These are phyloP conservation scores for Camellia lanceoleosa DNA, from an alignment of 148 eudicot species.

Conservation along the genomic window DNA sequence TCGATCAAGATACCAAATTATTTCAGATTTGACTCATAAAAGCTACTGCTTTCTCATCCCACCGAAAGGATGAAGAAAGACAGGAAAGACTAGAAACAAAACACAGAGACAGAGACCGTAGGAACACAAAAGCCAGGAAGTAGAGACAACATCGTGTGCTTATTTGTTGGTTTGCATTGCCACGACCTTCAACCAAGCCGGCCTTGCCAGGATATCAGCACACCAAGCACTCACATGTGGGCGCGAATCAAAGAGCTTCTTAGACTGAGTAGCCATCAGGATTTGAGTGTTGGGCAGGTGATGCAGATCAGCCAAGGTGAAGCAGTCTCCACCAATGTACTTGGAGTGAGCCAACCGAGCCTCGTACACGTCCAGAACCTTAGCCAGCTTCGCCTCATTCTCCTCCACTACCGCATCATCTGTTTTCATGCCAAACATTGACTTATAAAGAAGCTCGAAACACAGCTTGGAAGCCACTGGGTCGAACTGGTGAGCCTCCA, in stretches of 20 bases:
- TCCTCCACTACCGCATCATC: constrained; percentile 38
- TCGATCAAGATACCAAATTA: neutral
- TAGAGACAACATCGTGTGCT: neutral
- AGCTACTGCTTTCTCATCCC: too few species aligned
- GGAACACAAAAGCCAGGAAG: neutral
- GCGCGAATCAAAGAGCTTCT: constrained; percentile 36
- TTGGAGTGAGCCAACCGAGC: constrained; percentile 42
- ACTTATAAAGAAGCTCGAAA: constrained; percentile 32
- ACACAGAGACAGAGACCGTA: neutral
- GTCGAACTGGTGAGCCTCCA: constrained; percentile 35
- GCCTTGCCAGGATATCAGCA: constrained; percentile 53
- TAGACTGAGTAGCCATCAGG: constrained; percentile 31
- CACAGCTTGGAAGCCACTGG: constrained; percentile 19
- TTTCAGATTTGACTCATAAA: neutral
- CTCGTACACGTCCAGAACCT: constrained; percentile 61
- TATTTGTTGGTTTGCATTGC: constrained; percentile 18
- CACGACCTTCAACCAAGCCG: constrained; percentile 51
- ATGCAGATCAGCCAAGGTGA: constrained; percentile 54
- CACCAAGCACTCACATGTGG: constrained; percentile 51
- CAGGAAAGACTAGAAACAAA: neutral
- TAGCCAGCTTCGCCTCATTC: constrained; percentile 32
- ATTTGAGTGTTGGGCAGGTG: constrained; percentile 41
- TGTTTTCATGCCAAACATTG: constrained; percentile 28
- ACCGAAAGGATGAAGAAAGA: neutral
- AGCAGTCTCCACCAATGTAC: constrained; percentile 58